Evolutionary conservation across 2,329 filamentous ascomycete species (phyloP).

Genomic region (Pyrenochaeta sp.): DNA sequence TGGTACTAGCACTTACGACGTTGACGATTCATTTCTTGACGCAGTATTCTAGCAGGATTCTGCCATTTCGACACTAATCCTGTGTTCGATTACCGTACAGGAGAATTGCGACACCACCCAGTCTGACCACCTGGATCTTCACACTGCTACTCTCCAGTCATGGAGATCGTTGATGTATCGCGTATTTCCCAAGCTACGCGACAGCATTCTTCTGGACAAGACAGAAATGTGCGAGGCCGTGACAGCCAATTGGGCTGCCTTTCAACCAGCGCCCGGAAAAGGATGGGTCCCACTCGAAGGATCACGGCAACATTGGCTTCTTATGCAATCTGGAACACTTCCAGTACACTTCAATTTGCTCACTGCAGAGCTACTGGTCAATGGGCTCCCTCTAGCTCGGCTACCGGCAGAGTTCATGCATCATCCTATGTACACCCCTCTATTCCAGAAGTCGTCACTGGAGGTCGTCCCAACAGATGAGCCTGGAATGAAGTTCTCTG

Average conservation of each 20-base stretch:
- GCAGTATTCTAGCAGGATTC: slow-evolving; percentile 31
- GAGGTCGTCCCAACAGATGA: slow-evolving; percentile 55
- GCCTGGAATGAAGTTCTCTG: slow-evolving; percentile 54
- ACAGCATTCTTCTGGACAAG: slow-evolving; percentile 4
- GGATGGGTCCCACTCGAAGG: slow-evolving; percentile 20
- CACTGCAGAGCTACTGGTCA: slow-evolving; percentile 61
- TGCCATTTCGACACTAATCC: slow-evolving; percentile 24
- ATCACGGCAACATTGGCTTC: slow-evolving; percentile 44
- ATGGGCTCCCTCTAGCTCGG: slow-evolving; percentile 59
- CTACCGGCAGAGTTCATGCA: slow-evolving; percentile 57
- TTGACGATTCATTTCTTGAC: slow-evolving; percentile 46
- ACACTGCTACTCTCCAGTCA: slow-evolving; percentile 16
- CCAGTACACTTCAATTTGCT: slow-evolving; percentile 59
- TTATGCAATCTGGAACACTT: slow-evolving; percentile 18
- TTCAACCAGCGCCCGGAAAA: slow-evolving; percentile 5
- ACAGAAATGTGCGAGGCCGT: slow-evolving; percentile 27
- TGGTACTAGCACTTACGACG: slow-evolving; percentile 57
- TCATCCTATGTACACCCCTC: slow-evolving; percentile 50
- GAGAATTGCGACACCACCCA: slow-evolving; percentile 16
- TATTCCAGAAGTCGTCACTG: slow-evolving; percentile 56
- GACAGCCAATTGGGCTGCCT: slow-evolving; percentile 26
- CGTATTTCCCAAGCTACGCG: slow-evolving; percentile 13
- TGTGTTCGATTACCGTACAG: slow-evolving; percentile 30
- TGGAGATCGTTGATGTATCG: slow-evolving; percentile 30
- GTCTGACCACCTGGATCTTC: slow-evolving; percentile 5